phyloP scores from a whole-genome alignment of 1,139 yeast genomes.

The Geotrichum aggregatum region DNA sequence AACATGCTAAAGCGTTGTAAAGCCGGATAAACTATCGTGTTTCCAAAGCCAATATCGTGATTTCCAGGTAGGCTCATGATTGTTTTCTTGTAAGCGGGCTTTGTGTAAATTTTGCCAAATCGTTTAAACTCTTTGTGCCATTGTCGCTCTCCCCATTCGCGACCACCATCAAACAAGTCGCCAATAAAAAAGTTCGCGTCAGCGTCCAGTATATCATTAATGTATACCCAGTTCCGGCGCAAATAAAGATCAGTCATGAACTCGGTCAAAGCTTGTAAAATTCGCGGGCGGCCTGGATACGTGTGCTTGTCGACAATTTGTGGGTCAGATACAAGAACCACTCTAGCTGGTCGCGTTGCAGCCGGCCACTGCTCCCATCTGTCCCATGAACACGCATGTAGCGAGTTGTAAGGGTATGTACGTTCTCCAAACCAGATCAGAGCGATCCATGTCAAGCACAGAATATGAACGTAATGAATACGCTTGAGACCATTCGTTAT shows the following conservation, averaged over 20 bases:
- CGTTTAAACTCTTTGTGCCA: slow-evolving; percentile 76
- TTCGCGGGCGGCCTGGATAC: slow-evolving; percentile 42
- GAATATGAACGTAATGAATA: slow-evolving; percentile 12
- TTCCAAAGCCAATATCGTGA: slow-evolving; percentile 92
- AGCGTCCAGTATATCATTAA: slow-evolving; percentile 62
- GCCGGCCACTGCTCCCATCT: slow-evolving; percentile 55
- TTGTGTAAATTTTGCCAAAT: slow-evolving; percentile 59
- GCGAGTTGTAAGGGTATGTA: slow-evolving; percentile 47
- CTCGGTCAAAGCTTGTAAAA: slow-evolving; percentile 37
- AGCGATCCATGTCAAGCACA: slow-evolving; percentile 46
- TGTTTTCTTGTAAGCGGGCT: slow-evolving; percentile 46
- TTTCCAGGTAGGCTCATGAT: slow-evolving; percentile 75
- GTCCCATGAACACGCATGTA: slow-evolving; percentile 58
- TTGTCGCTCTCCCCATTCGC: slow-evolving; percentile 65
- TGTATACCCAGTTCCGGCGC: slow-evolving; percentile 64
- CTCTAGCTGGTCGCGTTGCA: slow-evolving; percentile 47
- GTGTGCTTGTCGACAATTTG: slow-evolving; percentile 81
- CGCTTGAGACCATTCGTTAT: neutral
- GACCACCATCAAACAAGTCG: slow-evolving; percentile 91
- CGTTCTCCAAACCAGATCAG: slow-evolving; percentile 60
- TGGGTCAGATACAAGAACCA: slow-evolving; percentile 85
- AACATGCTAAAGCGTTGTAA: slow-evolving; percentile 59
- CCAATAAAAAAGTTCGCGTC: slow-evolving; percentile 78
- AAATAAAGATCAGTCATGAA: slow-evolving; percentile 68
- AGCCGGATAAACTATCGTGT: slow-evolving; percentile 52